These are phyloP conservation scores for Lyophyllum decastes DNA, from an alignment of 768 basidiomycete species.

Conservation along the genomic window DNA sequence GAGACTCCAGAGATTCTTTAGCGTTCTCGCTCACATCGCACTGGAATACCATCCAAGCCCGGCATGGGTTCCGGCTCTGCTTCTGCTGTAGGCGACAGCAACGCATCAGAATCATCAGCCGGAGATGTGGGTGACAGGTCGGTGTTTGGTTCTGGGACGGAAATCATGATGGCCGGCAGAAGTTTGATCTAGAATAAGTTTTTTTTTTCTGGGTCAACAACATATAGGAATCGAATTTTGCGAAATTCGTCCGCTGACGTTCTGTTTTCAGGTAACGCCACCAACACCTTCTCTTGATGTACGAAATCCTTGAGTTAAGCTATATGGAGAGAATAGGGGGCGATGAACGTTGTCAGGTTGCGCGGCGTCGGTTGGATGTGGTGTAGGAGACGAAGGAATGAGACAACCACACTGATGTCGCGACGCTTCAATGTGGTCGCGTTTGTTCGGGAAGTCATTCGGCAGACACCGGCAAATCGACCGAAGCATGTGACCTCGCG, in stretches of 20 bases:
- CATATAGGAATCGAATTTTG: slow-evolving; percentile 5
- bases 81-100: slow-evolving; percentile 48
- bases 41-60: slow-evolving; percentile 72
- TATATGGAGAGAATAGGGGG: background rate
- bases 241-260: slow-evolving; percentile 17
- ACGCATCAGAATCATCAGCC: slow-evolving; percentile 64
- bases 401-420: slow-evolving; percentile 10
- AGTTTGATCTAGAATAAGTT: slow-evolving; percentile 17
- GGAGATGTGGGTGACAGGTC: slow-evolving; percentile 49
- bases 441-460: slow-evolving; percentile 7
- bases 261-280: slow-evolving; percentile 5
- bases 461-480: slow-evolving; percentile 9
- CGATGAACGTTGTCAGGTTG: background rate
- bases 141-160: slow-evolving; percentile 30
- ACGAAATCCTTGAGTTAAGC: background rate
- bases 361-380: background rate
- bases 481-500: background rate
- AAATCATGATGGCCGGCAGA: slow-evolving; percentile 28
- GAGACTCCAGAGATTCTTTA: slow-evolving; percentile 2
- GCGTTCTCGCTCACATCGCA: slow-evolving; percentile 69
- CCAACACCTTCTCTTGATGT: slow-evolving; percentile 4
- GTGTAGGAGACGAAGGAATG: background rate
- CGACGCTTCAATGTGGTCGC: slow-evolving; percentile 7
- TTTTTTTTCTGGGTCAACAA: slow-evolving; percentile 8
- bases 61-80: slow-evolving; percentile 68